Conservation (phyloP, 192 early-diverging fungal genomes). For the Dispira parvispora region DNA sequence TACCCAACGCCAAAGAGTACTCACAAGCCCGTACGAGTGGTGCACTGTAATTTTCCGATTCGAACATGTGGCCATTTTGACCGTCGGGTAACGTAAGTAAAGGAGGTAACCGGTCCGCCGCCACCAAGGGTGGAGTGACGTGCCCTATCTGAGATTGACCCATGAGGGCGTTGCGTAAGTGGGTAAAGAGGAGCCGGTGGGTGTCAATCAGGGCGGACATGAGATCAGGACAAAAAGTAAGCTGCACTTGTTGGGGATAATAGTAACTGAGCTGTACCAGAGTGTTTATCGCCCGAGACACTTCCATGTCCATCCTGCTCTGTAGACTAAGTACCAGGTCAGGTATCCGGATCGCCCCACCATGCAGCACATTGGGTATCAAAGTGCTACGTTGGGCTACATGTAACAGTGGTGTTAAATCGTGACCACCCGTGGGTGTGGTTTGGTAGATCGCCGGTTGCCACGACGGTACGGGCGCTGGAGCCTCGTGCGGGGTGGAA, state of each 20-base stretch:
- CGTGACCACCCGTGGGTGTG: neutral
- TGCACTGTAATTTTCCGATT: constrained; percentile 1
- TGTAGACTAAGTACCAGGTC: neutral
- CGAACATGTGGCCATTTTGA: constrained; percentile 2
- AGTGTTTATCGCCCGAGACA: neutral
- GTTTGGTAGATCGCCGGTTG: neutral
- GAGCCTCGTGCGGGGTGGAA: too few relatives aligned
- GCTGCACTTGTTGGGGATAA: neutral
- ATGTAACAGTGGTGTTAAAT: neutral
- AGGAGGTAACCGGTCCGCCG: neutral
- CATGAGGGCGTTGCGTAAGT: neutral
- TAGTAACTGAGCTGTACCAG: neutral
- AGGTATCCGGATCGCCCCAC: neutral
- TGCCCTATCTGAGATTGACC: neutral
- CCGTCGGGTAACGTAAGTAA: neutral
- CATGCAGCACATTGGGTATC: neutral
- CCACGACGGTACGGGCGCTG: neutral
- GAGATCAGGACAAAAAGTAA: neutral
- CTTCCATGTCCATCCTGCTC: constrained; percentile 4
- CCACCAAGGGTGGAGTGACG: neutral
- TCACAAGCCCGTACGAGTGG: constrained; percentile 3
- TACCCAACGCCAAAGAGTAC: neutral
- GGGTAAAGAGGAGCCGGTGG: neutral
- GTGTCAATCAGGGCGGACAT: neutral
- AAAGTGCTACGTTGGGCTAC: neutral